Conservation (phyloP, 257 asterid genomes). For the Vinca minor region DNA sequence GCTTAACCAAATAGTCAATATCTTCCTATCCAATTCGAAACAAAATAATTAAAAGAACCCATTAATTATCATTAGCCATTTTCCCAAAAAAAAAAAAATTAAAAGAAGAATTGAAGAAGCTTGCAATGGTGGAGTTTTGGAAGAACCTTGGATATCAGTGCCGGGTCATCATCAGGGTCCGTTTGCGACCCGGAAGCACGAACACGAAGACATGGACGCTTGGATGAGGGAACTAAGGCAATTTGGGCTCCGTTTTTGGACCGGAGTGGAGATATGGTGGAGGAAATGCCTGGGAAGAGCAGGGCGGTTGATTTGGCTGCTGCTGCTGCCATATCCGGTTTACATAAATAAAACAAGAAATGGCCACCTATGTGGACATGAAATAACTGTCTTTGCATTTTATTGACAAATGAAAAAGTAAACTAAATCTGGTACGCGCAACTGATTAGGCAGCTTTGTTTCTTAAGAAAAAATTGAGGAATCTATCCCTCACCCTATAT, state of each 20-base stretch:
- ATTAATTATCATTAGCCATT: neutral
- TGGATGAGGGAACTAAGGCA: neutral
- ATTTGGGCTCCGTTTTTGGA: neutral
- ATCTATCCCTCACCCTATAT: too few species aligned
- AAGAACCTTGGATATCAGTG: conserved; percentile 26
- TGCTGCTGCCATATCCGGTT: conserved; percentile 14
- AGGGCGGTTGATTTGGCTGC: conserved; percentile 8
- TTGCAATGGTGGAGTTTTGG: neutral
- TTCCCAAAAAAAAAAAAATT: neutral
- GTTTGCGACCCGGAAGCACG: conserved; percentile 20
- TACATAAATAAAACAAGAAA: neutral
- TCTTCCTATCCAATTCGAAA: conserved; percentile 35
- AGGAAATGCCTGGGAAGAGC: neutral
- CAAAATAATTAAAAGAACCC: too few species aligned
- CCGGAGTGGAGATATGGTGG: neutral
- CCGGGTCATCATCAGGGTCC: conserved; percentile 8
- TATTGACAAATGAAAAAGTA: too few species aligned
- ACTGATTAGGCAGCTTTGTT: too few species aligned
- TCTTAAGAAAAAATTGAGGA: too few species aligned
- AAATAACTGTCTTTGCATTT: neutral
- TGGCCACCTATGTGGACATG: neutral
- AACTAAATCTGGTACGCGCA: too few species aligned
- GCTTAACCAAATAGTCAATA: conserved; percentile 35
- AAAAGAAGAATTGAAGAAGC: neutral
- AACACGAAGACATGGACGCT: conserved; percentile 6